Conservation (phyloP, 176 grass and related monocot species). For the Ampelocalamus luodianensis region DNA sequence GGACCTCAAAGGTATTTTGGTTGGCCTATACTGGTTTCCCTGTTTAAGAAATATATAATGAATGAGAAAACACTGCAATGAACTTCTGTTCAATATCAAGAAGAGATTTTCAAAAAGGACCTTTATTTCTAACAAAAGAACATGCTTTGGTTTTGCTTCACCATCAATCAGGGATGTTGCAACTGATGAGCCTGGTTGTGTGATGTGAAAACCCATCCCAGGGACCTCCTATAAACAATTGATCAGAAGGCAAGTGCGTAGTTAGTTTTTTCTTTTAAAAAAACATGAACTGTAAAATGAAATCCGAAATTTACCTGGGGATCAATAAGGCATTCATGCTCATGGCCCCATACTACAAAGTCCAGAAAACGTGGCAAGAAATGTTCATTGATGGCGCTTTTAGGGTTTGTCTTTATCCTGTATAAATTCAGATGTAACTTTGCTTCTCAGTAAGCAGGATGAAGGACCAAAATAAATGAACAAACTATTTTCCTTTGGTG, state of each 20-base stretch:
- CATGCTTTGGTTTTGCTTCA: constrained; percentile 99
- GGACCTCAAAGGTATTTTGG: constrained; percentile 83
- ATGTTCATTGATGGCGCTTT: constrained; percentile 95
- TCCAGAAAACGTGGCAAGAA: constrained; percentile 91
- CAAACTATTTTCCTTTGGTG: not conserved
- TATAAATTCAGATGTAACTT: constrained; percentile 31
- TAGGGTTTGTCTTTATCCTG: constrained; percentile 93
- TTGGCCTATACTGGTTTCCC: constrained; percentile 92
- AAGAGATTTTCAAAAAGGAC: constrained; percentile 38
- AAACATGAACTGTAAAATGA: not conserved
- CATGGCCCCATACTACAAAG: constrained; percentile 92
- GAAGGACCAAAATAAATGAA: constrained; percentile 17
- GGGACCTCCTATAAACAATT: constrained; percentile 70
- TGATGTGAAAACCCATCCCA: constrained; percentile 98
- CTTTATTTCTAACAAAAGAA: constrained; percentile 94
- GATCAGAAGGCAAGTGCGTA: constrained; percentile 11
- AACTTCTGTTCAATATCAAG: constrained; percentile 18
- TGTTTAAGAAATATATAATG: constrained; percentile 48
- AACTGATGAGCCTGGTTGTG: constrained; percentile 90
- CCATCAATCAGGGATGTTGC: constrained; percentile 91
- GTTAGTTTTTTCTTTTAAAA: constrained; percentile 30
- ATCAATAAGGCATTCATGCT: constrained; percentile 96
- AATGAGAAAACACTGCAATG: constrained; percentile 42
- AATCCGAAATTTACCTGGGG: constrained; percentile 66
- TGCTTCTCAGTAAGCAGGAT: constrained; percentile 6